These are phyloP conservation scores for Alternaria rosae DNA, from an alignment of 2,329 filamentous ascomycete genomes.

Conservation along the genomic window DNA sequence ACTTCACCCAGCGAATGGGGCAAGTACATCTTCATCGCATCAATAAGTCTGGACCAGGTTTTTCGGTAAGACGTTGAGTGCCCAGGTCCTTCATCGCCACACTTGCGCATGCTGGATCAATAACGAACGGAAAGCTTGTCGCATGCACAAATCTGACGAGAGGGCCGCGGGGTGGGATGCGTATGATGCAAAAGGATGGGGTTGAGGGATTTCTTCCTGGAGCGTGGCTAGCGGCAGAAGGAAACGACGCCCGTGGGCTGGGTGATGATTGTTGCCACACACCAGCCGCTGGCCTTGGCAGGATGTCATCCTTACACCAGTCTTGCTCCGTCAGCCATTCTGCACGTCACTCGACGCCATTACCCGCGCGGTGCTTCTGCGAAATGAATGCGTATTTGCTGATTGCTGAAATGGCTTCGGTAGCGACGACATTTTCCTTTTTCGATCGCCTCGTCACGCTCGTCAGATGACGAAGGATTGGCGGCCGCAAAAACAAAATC, in stretches of 20 bases:
- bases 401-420: slow-evolving; percentile 15
- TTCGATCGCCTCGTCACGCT: slow-evolving; percentile 18
- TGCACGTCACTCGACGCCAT: slow-evolving; percentile 25
- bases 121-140: slow-evolving; percentile 4
- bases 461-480: slow-evolving; percentile 32
- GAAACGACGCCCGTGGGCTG: slow-evolving; percentile 3
- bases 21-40: background rate
- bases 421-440: slow-evolving; percentile 21
- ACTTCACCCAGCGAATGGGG: slow-evolving; percentile 15
- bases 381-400: slow-evolving; percentile 16
- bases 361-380: slow-evolving; percentile 8
- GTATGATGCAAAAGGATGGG: slow-evolving; percentile 21
- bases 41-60: slow-evolving; percentile 15
- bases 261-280: slow-evolving; percentile 25
- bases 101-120: slow-evolving; percentile 18
- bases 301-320: slow-evolving; percentile 15
- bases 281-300: slow-evolving; percentile 23
- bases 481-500: slow-evolving; percentile 30
- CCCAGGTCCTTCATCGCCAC: slow-evolving; percentile 12
- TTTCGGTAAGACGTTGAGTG: slow-evolving; percentile 13
- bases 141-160: slow-evolving; percentile 15
- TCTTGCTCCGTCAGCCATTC: slow-evolving; percentile 4
- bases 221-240: slow-evolving; percentile 16
- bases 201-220: slow-evolving; percentile 25
- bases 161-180: slow-evolving; percentile 12